Base-by-base conservation (phyloP, 345 rosid species). In the Linum tenue region DNA sequence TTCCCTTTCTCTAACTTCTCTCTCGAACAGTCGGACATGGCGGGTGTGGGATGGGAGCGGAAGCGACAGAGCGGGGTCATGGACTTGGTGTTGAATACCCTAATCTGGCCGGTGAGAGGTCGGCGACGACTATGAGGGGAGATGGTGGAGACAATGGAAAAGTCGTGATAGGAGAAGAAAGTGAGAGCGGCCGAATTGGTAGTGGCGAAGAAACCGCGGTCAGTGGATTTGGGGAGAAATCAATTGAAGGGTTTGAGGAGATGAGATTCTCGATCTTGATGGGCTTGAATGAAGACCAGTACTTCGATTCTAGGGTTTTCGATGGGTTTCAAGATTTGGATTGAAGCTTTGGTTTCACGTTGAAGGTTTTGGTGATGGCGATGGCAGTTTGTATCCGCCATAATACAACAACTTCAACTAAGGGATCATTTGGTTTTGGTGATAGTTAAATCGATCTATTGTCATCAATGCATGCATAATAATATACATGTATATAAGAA, bases 251-350 rank as follows among this genome's bases (percentile, higher is more conserved):
- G 60, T 82, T 63, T 6, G 90, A 78, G 36, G 90, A 88, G 41
- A 81, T 60, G 50, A 88, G 84, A 62, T 78, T 75, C 1, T 80
- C 72, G 75, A 85, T 60, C 56, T 81, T 72, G 22, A 73, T 82
- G 66, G 83, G 76, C 75, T 90, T 90, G 86, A 88, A 90, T 65
- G 99, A 90, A 57, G 96, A 79, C 95, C 95, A 87, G 75, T 86
- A 86, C 66, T 86, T 82, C 3, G 96, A 90, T 60, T 94, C 97
- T 3, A 89, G 82, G 48, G 91, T 79, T 69, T 84, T 87, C 0
- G 89, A 77, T 7, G 78, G 72, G 9, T 81, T 73, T 68, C 81
- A 81, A 6, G 90, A 15, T 72, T 74, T 82, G 3, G 96, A 72
- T 69, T 85, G 82, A 12, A 84, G 78, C 76, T 92, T 92, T 0